Evolutionary conservation across 83 land plant genomes (phyloP), one percentile per base, ranked within the genome.

Genomic region (Diphasiastrum complanatum): DNA sequence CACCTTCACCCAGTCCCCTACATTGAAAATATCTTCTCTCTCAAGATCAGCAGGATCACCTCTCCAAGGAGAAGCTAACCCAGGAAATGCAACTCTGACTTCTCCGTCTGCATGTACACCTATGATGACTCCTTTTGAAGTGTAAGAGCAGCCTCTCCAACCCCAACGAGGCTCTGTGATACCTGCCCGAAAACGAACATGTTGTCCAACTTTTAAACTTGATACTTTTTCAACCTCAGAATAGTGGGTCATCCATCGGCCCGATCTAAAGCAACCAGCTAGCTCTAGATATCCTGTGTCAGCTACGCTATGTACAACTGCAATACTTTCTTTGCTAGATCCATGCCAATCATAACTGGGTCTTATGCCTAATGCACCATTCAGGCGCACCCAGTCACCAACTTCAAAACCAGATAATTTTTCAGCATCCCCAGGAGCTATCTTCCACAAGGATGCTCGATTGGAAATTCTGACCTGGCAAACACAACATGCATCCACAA

Each of bases 351-450:
- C 97, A 66, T 91, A 91, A 61, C 84, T 82, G 4, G 97, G 89
- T 57, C 87, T 83, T 36, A 73, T 47, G 4, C 95, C 93, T n/a
- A 75, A 45, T 53, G 69, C 71, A 25, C 83, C 74, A 37, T 84
- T 91, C 45, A 85, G 70, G 18, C 89, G 85, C 1, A 91, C 97
- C 97, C 97, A 91, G 68, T 91, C 97, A 55, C 97, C 97, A 51
- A 91, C 97, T 79, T 86, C 89, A 75, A 86, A 84, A 3, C 93
- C 97, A 24, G 93, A 77, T 12, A 91, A 83, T 27, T 77, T 51
- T 47, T 91, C 97, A 5, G 76, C 97, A 80, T 91, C 97, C 28
- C 97, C 97, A 8, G 97, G 93, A 23, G 93, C 76, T 52, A 91
- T 85, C 75, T 67, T 81, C 97, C 97, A 91, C 35, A 84, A 63